Conservation (phyloP, 108 stramenopile genomes). For the Fistulifera pelliculosa region DNA sequence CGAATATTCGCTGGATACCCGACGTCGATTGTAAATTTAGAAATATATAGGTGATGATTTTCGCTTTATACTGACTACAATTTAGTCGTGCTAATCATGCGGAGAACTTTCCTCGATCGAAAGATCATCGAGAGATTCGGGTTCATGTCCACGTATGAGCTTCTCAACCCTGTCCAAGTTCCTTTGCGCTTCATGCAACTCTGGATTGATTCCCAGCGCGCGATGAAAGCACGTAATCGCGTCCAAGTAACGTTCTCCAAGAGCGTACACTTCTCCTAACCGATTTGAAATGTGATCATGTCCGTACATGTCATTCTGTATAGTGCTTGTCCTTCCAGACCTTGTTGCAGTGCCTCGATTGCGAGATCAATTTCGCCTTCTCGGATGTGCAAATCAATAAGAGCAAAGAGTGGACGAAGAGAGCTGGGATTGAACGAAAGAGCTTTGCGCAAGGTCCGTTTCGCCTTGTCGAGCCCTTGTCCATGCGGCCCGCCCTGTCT, state of each 20-base stretch:
- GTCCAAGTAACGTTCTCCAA: constrained; percentile 50
- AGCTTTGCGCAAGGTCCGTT: constrained; percentile 68
- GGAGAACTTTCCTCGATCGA: constrained; percentile 12
- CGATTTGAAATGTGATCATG: constrained; percentile 54
- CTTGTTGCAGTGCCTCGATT: constrained; percentile 51
- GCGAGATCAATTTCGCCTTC: constrained; percentile 55
- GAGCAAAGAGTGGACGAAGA: constrained; percentile 57
- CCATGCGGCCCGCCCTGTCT: constrained; percentile 9
- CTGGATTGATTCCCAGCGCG: constrained; percentile 66
- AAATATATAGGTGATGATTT: background rate
- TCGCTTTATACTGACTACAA: background rate
- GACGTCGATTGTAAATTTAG: background rate
- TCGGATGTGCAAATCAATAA: constrained; percentile 52
- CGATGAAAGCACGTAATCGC: constrained; percentile 65
- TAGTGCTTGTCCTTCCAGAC: constrained; percentile 41
- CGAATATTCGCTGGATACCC: background rate
- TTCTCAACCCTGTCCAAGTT: constrained; percentile 70
- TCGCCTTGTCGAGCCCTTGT: constrained; percentile 63
- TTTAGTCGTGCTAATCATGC: background rate
- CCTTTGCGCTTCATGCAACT: constrained; percentile 44
- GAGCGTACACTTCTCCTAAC: constrained; percentile 63
- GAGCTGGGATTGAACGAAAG: constrained; percentile 53
- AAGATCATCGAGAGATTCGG: constrained; percentile 24
- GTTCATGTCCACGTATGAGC: constrained; percentile 42
- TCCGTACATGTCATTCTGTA: constrained; percentile 14